Percentiles rank a stretch among this genome's conserved stretches.
Conservation (phyloP, 2,329 filamentous ascomycete species). For the Aspergillus uvarum region DNA sequence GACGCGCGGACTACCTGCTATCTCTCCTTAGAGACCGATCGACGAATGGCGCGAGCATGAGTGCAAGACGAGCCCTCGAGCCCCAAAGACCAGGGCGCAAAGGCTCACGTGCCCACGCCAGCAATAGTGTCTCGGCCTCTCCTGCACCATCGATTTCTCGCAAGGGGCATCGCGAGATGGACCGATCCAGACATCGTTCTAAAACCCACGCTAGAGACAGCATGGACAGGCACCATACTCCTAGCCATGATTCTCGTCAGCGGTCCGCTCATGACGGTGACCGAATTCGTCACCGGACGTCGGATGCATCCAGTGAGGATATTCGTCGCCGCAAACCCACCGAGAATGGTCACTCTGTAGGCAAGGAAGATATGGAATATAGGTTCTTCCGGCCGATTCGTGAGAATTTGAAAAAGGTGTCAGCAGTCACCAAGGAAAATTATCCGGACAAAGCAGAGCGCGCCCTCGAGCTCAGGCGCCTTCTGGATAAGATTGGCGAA, state of each 20-base stretch:
- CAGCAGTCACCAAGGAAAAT: conserved; percentile 47
- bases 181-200: conserved; percentile 43
- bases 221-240: conserved; percentile 45
- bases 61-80: conserved; percentile 76
- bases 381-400: conserved; percentile 50
- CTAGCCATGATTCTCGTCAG: conserved; percentile 40
- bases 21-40: conserved; percentile 91
- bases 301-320: conserved; percentile 37
- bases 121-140: conserved; percentile 46
- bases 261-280: conserved; percentile 35
- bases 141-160: conserved; percentile 45
- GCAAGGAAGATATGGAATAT: conserved; percentile 42
- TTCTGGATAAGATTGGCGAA: conserved; percentile 47
- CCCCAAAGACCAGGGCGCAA: conserved; percentile 96
- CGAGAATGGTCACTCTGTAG: conserved; percentile 36
- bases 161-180: conserved; percentile 44
- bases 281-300: conserved; percentile 33
- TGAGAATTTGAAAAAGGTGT: conserved; percentile 44
- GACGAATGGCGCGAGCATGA: conserved; percentile 60
- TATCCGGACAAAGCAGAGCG: conserved; percentile 46
- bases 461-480: conserved; percentile 43
- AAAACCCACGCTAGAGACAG: conserved; percentile 45
- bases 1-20: conserved; percentile 89
- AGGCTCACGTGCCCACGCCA: conserved; percentile 35
- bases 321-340: conserved; percentile 37